These are phyloP conservation scores for Aspergillus pseudoterreus DNA, from an alignment of 2,329 filamentous ascomycete genomes.

Conservation along the genomic window DNA sequence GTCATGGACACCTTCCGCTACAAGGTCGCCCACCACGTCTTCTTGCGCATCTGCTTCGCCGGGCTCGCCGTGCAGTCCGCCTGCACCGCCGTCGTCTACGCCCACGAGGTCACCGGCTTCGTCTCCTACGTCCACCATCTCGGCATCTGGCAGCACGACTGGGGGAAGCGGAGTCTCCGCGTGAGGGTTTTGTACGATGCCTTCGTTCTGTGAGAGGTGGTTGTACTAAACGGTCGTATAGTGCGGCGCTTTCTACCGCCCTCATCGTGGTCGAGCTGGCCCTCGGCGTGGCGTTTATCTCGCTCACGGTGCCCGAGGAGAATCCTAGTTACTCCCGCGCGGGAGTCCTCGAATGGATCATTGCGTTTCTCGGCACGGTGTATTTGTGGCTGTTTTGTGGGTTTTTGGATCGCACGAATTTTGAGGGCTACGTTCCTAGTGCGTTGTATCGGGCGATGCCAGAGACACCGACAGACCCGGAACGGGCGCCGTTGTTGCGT, in stretches of 20 bases:
- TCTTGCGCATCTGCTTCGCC: conserved; percentile 17
- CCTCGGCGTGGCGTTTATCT: conserved; percentile 15
- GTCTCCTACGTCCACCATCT: conserved; percentile 13
- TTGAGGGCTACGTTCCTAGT: conserved; percentile 12
- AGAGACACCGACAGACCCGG: not conserved
- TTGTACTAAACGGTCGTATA: conserved; percentile 1
- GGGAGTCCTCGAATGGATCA: conserved; percentile 20
- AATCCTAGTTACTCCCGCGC: conserved; percentile 10
- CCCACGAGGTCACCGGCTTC: conserved; percentile 18
- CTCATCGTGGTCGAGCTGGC: conserved; percentile 16
- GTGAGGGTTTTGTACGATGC: conserved; percentile 16
- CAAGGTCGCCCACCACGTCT: conserved; percentile 14
- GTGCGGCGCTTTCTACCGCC: conserved; percentile 18
- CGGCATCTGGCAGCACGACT: conserved; percentile 11
- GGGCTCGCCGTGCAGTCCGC: conserved; percentile 18
- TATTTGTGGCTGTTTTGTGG: conserved; percentile 21
- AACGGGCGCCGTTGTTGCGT: not conserved
- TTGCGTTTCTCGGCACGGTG: conserved; percentile 17
- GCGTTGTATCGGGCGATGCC: conserved; percentile 4
- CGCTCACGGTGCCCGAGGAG: conserved; percentile 14
- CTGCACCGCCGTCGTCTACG: conserved; percentile 19
- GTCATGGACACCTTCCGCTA: conserved; percentile 22
- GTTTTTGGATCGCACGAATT: conserved; percentile 15
- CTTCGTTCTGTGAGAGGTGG: not conserved
- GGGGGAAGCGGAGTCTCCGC: conserved; percentile 11